Evolutionary conservation across 2,329 filamentous ascomycete genomes (phyloP).

Genomic region (Colletotrichum liriopes): DNA sequence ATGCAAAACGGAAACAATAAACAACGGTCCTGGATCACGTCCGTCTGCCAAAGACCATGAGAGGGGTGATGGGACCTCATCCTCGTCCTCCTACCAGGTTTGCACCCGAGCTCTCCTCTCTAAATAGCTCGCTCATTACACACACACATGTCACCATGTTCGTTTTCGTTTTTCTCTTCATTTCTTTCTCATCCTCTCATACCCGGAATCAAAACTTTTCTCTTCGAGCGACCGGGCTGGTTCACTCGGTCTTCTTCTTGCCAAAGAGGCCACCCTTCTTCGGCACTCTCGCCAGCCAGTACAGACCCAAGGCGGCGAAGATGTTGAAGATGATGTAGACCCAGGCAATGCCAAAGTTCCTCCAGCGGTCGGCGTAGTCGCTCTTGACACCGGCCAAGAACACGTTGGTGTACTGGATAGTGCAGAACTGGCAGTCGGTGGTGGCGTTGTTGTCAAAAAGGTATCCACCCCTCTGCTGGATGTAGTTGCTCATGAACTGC

Average conservation of each 20-base stretch:
- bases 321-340: conserved; percentile 73
- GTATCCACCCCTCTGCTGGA: conserved; percentile 65
- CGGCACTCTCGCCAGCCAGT: conserved; percentile 68
- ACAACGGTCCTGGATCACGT: not conserved
- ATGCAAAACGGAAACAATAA: not conserved
- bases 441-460: conserved; percentile 66
- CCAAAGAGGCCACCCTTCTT: conserved; percentile 54
- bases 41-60: not conserved
- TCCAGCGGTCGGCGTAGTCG: conserved; percentile 74
- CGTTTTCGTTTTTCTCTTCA: not conserved
- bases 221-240: not conserved
- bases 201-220: not conserved
- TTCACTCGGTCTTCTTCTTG: conserved; percentile 53
- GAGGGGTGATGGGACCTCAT: not conserved
- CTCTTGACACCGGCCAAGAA: conserved; percentile 66
- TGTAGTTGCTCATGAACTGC: conserved; percentile 70
- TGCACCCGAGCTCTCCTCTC: conserved; percentile 30
- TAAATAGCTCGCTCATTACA: conserved; percentile 33
- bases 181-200: conserved; percentile 11
- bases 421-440: conserved; percentile 70
- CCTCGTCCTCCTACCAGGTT: conserved; percentile 2
- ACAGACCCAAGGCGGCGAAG: conserved; percentile 68
- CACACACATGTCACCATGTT: not conserved
- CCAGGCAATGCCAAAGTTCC: conserved; percentile 77
- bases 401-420: conserved; percentile 65